These are phyloP conservation scores for Boletus coccyginus DNA, from an alignment of 768 basidiomycete genomes.

Conservation along the genomic window DNA sequence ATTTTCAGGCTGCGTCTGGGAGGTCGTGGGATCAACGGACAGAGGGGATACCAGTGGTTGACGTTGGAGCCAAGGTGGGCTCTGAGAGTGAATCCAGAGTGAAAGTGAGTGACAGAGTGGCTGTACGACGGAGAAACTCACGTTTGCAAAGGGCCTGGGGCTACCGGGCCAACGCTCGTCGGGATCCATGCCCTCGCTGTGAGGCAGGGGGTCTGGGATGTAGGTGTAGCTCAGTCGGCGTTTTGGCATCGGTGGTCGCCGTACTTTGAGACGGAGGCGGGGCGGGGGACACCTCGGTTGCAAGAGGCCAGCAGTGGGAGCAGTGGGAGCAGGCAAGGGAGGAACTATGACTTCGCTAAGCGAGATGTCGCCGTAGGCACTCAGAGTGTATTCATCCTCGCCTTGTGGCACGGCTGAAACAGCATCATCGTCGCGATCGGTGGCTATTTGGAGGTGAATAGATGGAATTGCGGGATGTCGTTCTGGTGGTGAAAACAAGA, in stretches of 20 bases:
- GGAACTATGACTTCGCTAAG: constrained; percentile 37
- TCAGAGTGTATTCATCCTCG: constrained; percentile 41
- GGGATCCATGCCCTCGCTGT: background rate
- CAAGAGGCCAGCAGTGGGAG: background rate
- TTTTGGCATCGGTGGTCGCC: constrained; percentile 28
- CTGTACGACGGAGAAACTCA: constrained; percentile 4
- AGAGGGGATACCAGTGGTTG: constrained; percentile 14
- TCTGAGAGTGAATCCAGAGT: background rate
- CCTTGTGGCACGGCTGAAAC: background rate
- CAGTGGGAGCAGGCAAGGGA: constrained; percentile 15
- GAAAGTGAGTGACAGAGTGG: background rate
- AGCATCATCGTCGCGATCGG: background rate
- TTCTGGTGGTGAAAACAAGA: background rate
- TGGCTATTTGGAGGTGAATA: background rate
- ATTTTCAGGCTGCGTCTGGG: background rate
- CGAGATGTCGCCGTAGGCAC: constrained; percentile 46
- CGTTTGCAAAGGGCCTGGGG: constrained; percentile 8
- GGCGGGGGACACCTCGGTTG: constrained; percentile 9
- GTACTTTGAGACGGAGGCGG: constrained; percentile 25
- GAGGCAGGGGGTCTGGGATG: constrained; percentile 5
- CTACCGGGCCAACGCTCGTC: constrained; percentile 16
- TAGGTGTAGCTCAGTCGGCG: constrained; percentile 14
- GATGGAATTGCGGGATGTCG: background rate
- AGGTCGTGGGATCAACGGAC: background rate
- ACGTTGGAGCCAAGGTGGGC: constrained; percentile 9